Percentiles rank a stretch among this genome's conserved stretches.
These are phyloP conservation scores for Calonectria hawksworthii DNA, from an alignment of 2,329 filamentous ascomycete species.

Conservation along the genomic window DNA sequence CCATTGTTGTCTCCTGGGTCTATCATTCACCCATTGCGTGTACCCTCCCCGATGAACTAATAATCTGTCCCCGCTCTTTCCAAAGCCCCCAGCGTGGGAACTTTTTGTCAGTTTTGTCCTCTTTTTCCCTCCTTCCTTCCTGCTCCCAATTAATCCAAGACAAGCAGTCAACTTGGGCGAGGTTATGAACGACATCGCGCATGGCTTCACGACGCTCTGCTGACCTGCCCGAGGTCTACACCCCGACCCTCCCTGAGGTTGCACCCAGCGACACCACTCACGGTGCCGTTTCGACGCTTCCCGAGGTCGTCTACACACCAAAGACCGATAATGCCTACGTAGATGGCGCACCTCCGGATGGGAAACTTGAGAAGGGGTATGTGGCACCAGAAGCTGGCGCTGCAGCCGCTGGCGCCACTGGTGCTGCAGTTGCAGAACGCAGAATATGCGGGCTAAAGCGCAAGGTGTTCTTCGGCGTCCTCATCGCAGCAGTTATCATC, in stretches of 20 bases:
- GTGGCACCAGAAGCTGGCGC: neutral
- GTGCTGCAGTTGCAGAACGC: neutral
- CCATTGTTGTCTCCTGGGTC: neutral
- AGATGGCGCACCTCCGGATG: neutral
- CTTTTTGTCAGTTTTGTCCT: neutral
- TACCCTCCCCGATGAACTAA: neutral
- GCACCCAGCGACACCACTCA: neutral
- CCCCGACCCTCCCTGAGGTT: neutral
- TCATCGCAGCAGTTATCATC: neutral
- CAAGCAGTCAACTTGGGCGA: neutral
- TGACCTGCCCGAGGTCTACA: conserved; percentile 4
- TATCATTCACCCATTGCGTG: neutral
- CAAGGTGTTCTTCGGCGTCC: neutral
- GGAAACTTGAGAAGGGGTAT: neutral
- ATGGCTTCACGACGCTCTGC: conserved; percentile 5
- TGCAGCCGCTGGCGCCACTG: neutral
- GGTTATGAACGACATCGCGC: neutral
- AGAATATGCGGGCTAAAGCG: conserved; percentile 2
- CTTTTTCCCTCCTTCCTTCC: neutral
- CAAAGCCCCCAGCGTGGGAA: no score
- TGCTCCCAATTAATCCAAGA: neutral
- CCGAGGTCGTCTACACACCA: neutral
- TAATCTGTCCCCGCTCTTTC: neutral
- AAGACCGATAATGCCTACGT: neutral
- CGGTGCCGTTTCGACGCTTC: neutral